phyloP scores from a whole-genome alignment of 345 rosid genomes.

The Acer saccharum region DNA sequence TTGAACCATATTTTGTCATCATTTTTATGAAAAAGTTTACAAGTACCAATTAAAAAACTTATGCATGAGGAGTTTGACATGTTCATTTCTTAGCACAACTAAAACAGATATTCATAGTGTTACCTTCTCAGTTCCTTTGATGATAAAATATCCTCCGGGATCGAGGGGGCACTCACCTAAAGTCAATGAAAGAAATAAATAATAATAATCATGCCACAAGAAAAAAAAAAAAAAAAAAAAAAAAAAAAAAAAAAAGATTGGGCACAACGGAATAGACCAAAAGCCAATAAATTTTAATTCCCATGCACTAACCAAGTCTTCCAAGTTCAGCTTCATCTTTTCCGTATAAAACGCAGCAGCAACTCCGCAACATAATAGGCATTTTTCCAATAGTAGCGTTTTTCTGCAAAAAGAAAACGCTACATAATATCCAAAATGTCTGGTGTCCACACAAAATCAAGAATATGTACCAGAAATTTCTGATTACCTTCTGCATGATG shows the following conservation, averaged over 20 bases:
- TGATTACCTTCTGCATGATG: slow-evolving; percentile 52
- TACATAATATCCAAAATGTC: slow-evolving; percentile 2
- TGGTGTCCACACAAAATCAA: background rate
- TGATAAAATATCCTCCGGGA: slow-evolving; percentile 92
- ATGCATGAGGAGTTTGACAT: background rate
- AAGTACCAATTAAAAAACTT: background rate
- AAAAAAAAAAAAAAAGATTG: slow-evolving; percentile 9
- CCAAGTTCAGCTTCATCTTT: slow-evolving; percentile 96
- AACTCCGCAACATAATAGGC: slow-evolving; percentile 91
- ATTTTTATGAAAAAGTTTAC: background rate
- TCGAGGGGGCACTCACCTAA: slow-evolving; percentile 98
- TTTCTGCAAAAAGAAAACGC: slow-evolving; percentile 46
- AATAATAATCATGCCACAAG: slow-evolving; percentile 1
- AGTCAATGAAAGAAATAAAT: slow-evolving; percentile 16
- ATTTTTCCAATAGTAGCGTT: slow-evolving; percentile 73
- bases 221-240: slow-evolving; percentile 15
- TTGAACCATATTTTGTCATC: background rate
- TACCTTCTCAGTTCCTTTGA: slow-evolving; percentile 94
- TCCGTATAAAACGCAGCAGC: slow-evolving; percentile 69
- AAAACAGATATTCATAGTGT: slow-evolving; percentile 4
- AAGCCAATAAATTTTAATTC: slow-evolving; percentile 9
- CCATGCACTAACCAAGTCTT: slow-evolving; percentile 58
- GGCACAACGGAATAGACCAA: background rate
- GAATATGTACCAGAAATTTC: background rate
- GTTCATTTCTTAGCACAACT: background rate